Conservation (phyloP, 768 basidiomycete species). For the Mycena latifolia region DNA sequence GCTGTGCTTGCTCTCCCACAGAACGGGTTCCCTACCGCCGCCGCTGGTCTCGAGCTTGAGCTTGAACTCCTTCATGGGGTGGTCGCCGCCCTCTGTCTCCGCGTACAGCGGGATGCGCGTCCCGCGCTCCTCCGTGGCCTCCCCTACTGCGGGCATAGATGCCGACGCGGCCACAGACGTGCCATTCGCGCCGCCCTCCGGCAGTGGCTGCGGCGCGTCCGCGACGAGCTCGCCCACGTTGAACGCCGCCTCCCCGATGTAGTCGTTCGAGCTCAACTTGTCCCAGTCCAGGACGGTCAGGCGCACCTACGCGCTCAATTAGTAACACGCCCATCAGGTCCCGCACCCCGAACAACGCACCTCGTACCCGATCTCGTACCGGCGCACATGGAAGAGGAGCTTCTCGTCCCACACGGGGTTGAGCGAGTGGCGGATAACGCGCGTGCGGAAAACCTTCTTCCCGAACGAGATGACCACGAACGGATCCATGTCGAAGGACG, state of each 20-base stretch:
- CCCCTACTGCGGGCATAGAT: slow-evolving; percentile 13
- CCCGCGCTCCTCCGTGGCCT: slow-evolving; percentile 49
- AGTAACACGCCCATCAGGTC: too few species aligned
- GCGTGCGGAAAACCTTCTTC: slow-evolving; percentile 96
- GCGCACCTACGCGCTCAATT: slow-evolving; percentile 62
- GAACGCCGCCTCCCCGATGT: slow-evolving; percentile 84
- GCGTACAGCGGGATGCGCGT: slow-evolving; percentile 56
- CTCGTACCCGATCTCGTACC: slow-evolving; percentile 78
- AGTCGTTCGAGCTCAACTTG: slow-evolving; percentile 90
- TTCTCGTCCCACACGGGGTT: slow-evolving; percentile 97
- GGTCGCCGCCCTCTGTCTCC: slow-evolving; percentile 64
- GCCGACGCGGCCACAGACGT: slow-evolving; percentile 9
- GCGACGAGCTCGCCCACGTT: slow-evolving; percentile 79
- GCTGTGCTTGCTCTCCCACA: slow-evolving; percentile 80
- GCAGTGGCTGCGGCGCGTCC: slow-evolving; percentile 70
- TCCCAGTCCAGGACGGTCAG: slow-evolving; percentile 97
- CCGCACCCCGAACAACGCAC: slow-evolving; percentile 4
- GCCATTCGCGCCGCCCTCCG: not conserved
- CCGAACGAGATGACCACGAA: slow-evolving; percentile 97
- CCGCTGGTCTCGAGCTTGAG: slow-evolving; percentile 59
- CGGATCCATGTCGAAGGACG: slow-evolving; percentile 97
- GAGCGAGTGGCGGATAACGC: slow-evolving; percentile 83
- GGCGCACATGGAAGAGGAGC: slow-evolving; percentile 92
- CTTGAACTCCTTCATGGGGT: slow-evolving; percentile 80
- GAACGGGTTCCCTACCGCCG: slow-evolving; percentile 65